Base-by-base conservation (phyloP, 2,329 filamentous ascomycete species). In the Ophiostoma piceae region DNA sequence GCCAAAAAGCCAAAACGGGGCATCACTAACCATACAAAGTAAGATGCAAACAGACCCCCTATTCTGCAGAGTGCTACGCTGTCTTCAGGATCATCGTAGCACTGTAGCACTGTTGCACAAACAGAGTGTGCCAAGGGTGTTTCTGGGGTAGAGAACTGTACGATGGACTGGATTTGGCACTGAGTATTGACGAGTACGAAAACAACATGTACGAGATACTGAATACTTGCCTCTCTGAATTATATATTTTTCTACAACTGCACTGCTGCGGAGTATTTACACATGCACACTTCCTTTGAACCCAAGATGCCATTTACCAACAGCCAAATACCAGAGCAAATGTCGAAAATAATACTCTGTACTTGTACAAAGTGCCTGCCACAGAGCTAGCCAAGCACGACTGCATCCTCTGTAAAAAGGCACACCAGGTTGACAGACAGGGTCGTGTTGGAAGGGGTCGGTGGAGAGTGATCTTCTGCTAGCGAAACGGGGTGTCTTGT, bases 381-480 rank as follows among this genome's bases (percentile, higher is more conserved):
- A 29, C 26, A 29, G 26, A 29, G 35, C 5, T 3, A 54, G 16
- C 47, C 47, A 54, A 22, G 19, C n/a, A 26, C 47, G 9, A 8
- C n/a, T 54, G 47, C n/a, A n/a, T 35, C 5, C 35, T 35, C 35
- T 35, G 35, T 5, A 35, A 35, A 35, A 35, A 35, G 8, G 4
- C 8, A 35, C 35, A 35, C 35, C 8, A 35, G 8, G 8, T 8
- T 35, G 35, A 35, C 35, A 35, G 35, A 8, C 35, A 35, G 35
- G 35, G 35, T 35, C 8, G 35, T 35, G 35, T 8, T 35, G 60
- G 2, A 26, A 11, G 37, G n/a, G 37, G 37, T 29, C 41, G 29
- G 64, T 66, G 68, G 68, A 69, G 47, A 66, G 29, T 66, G 64
- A 69, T 69, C 47, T 57, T 32, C 47, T 37, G 26, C 29, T 69